These are phyloP conservation scores for Puccinia hordei DNA, from an alignment of 1,284 basidiomycete genomes.

Conservation along the genomic window DNA sequence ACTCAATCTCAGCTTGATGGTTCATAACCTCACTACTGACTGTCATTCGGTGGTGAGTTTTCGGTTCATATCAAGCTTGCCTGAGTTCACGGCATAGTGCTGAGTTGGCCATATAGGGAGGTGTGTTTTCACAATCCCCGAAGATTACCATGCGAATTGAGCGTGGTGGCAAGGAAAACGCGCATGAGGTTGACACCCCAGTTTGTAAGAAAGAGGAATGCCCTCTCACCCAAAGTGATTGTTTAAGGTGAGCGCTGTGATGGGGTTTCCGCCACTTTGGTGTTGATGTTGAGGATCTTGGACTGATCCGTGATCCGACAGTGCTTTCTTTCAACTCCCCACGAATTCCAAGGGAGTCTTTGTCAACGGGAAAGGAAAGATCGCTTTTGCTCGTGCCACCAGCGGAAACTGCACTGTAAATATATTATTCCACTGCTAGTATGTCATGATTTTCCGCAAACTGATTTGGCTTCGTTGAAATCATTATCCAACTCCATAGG, in stretches of 20 bases:
- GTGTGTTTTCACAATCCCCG: constrained; percentile 2
- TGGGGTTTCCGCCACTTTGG: not conserved
- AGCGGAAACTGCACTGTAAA: constrained; percentile 13
- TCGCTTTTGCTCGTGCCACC: not conserved
- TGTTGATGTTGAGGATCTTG: not conserved
- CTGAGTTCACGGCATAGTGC: not conserved
- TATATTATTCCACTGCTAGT: not conserved
- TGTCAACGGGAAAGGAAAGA: not conserved
- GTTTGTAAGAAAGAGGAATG: constrained; percentile 11
- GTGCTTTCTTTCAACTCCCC: not conserved
- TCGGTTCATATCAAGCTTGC: not conserved
- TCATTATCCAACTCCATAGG: not conserved
- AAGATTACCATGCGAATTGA: not conserved
- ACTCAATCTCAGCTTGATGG: not conserved
- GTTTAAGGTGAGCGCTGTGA: constrained; percentile 13
- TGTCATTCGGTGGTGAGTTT: not conserved
- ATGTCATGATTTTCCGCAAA: not conserved
- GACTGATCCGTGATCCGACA: not conserved
- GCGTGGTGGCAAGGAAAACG: not conserved
- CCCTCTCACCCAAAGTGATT: constrained; percentile 15
- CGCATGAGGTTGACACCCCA: not conserved
- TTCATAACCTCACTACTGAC: constrained; percentile 3
- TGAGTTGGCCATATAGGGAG: not conserved
- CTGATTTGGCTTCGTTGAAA: not conserved
- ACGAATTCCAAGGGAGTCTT: not conserved